A percentile compares a stretch with the other conserved stretches of the same genome.
Evolutionary conservation across 148 eudicot genomes (phyloP).

Genomic region (Drosera capensis): DNA sequence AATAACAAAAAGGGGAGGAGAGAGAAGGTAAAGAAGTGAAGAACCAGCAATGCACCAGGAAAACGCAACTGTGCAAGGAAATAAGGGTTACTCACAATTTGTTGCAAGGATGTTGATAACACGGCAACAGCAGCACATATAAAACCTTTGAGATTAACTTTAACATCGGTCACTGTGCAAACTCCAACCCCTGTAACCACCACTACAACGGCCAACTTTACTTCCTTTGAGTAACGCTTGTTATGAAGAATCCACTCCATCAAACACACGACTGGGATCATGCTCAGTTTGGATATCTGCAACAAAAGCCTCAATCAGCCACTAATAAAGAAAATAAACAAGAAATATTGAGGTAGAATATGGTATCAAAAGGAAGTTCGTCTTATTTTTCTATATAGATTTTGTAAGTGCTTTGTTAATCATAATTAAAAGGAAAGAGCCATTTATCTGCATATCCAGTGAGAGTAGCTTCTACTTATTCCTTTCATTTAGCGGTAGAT

Average conservation of each 20-base stretch:
- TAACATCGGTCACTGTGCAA: neutral
- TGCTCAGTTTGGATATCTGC: neutral
- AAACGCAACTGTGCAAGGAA: neutral
- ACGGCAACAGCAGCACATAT: neutral
- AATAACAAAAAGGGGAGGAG: no score
- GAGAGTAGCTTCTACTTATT: no score
- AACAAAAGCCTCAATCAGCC: conserved; percentile 5
- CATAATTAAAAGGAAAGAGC: no score
- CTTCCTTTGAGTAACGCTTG: neutral
- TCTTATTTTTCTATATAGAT: no score
- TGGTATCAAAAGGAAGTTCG: neutral
- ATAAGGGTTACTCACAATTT: neutral
- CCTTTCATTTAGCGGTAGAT: no score
- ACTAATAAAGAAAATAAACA: neutral
- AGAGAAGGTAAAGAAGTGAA: neutral
- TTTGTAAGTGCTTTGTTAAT: no score
- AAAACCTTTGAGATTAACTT: neutral
- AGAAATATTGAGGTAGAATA: neutral
- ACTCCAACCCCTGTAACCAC: neutral
- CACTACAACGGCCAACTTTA: neutral
- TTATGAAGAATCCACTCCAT: neutral
- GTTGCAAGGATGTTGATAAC: neutral
- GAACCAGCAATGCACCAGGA: neutral
- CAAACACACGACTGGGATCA: neutral
- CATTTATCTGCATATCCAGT: no score